Base-by-base conservation (phyloP, 306 rosid species). In the Lagenaria siceraria region DNA sequence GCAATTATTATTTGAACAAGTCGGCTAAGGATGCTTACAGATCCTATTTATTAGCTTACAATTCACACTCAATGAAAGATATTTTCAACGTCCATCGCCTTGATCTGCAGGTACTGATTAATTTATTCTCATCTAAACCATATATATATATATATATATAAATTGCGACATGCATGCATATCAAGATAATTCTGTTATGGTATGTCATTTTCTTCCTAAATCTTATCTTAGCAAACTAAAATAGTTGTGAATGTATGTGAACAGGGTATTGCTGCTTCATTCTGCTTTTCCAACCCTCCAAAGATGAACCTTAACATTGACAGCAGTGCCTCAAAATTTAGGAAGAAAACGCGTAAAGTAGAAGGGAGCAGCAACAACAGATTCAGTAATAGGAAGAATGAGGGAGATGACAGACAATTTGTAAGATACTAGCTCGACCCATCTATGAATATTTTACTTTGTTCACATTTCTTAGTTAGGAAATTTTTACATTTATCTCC, bases 21-120 rank as follows among this genome's bases (percentile, higher is more conserved):
- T 73, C 91, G 35, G 97, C 98, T 60, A 95, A 90, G 82, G 98
- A 92, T 14, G 98, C 98, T 65, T 95, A 92, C 81, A 82, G 97
- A 74, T 86, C 98, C 54, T 95, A 90, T 78, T 58, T 95, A 56
- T 83, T 90, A 82, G 89, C 97, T 53, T 95, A 92, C 72, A 90
- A 95, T 80, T 85, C 98, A 69, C 98, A 92, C 84, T 89, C 98
- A 12, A 95, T 90, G 97, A 95, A 92, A 82, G 98, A 92, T 61
- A 92, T 89, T 65, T 95, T 90, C 81, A 90, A 95, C 22, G 97
- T 92, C 70, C 97, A 95, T 75, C 90, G 85, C 79, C 93, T 92
- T 27, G 97, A 95, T 85, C 70, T 95, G 73, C 97, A 83, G 98
- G 97, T 92, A 78, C 75, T 58, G 25, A 0, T 63, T 19, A 25